A percentile compares a stretch with the other conserved stretches of the same genome.
Evolutionary conservation across 371 early-diverging fungal genomes (phyloP).

Genomic region (Blyttiomyces sp.): DNA sequence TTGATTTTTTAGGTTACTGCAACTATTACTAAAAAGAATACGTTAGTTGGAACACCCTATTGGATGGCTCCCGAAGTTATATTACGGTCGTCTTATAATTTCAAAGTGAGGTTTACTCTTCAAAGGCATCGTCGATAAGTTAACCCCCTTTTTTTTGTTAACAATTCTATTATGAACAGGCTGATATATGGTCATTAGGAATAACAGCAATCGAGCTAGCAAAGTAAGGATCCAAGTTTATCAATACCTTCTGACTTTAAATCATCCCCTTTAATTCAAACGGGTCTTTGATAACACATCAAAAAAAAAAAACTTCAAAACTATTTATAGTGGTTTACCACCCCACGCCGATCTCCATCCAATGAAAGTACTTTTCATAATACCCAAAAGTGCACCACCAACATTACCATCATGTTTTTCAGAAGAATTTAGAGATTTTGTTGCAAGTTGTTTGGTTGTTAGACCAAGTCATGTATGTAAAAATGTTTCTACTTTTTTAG

Average conservation of each 20-base stretch:
- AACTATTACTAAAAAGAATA: conserved; percentile 44
- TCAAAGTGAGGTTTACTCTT: conserved; percentile 22
- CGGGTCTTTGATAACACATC: background rate
- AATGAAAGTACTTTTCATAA: conserved; percentile 49
- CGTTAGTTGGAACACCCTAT: conserved; percentile 56
- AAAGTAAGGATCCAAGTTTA: conserved; percentile 14
- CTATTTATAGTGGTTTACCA: conserved; percentile 32
- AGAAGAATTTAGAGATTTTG: conserved; percentile 84
- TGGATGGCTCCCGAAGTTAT: conserved; percentile 55
- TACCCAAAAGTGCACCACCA: conserved; percentile 38
- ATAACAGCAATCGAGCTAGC: conserved; percentile 55
- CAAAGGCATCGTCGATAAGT: conserved; percentile 20
- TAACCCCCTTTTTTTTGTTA: background rate
- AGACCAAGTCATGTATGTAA: conserved; percentile 60
- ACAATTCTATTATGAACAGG: conserved; percentile 16
- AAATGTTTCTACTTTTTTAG: background rate
- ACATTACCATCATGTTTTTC: conserved; percentile 53
- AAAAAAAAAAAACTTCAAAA: too few relatives aligned
- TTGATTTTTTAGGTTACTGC: conserved; percentile 37
- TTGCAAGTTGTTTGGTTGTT: conserved; percentile 76
- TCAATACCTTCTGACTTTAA: background rate
- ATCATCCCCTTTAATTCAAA: background rate
- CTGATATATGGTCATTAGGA: conserved; percentile 46
- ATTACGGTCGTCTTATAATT: conserved; percentile 32
- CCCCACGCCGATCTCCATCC: conserved; percentile 53